Evolutionary conservation across 768 basidiomycete genomes (phyloP).

Genomic region (Cyclocybe cylindracea): DNA sequence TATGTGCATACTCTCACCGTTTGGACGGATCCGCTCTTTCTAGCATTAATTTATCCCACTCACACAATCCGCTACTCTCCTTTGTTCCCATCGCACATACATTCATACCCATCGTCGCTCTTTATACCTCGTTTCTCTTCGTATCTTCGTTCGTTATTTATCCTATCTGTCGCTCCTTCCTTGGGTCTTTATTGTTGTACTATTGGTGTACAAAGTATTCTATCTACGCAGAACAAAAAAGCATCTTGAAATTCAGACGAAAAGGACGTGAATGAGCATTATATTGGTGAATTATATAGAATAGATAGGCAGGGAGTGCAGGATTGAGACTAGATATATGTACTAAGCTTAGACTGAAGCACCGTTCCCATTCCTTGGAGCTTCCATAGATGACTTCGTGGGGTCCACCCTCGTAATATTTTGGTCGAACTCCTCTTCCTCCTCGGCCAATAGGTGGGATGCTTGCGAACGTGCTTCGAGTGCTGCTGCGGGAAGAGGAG

Average conservation of each 20-base stretch:
- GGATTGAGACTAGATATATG: not conserved
- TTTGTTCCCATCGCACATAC: not conserved
- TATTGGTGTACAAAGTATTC: not conserved
- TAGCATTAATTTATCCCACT: not conserved
- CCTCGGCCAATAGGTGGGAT: slow-evolving; percentile 18
- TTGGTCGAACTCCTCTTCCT: slow-evolving; percentile 1
- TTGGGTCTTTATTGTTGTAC: not conserved
- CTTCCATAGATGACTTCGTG: not conserved
- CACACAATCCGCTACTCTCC: not conserved
- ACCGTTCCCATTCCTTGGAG: not conserved
- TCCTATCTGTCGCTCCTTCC: not conserved
- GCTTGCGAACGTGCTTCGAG: slow-evolving; percentile 11
- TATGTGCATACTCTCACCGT: too few species aligned
- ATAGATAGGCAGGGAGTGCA: not conserved
- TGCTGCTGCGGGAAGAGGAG: slow-evolving; percentile 12
- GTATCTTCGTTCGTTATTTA: not conserved
- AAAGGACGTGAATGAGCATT: too few species aligned
- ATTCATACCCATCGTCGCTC: not conserved
- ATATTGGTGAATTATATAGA: not conserved
- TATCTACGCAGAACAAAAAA: not conserved
- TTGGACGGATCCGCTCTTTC: not conserved
- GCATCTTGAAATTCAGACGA: not conserved
- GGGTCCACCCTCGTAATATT: not conserved
- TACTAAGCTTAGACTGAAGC: not conserved
- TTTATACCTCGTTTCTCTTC: slow-evolving; percentile 1